Evolutionary conservation across 345 rosid genomes (phyloP), one percentile per base, ranked within the genome.

Genomic region (Pseudoturritis turrita): DNA sequence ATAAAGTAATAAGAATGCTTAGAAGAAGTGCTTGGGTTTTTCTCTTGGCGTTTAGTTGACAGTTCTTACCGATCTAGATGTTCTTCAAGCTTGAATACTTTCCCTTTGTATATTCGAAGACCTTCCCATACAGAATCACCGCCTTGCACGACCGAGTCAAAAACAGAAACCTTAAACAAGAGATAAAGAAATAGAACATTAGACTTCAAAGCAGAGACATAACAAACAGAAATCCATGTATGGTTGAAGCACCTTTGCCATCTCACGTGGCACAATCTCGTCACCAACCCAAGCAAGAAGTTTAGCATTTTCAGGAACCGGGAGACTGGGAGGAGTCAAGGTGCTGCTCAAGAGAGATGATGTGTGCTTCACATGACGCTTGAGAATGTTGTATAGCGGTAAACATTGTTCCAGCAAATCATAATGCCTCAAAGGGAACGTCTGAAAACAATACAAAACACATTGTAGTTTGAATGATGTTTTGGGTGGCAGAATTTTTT

Each of bases 91-190:
- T 87, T 91, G 78, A 87, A 91, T 7, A 89, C 74, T 80, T 83
- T 87, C 72, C 96, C 82, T 64, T 57, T 73, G 67, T 89, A 87
- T 71, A 89, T 72, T 60, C 94, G 73, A 69, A 89, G 94, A 70
- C 97, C 96, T 83, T 91, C 96, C 96, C 97, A 91, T 61, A 79
- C 96, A 41, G 83, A 89, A 62, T 89, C 92, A 74, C 97, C 96
- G 11, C 97, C 97, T 89, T 89, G 96, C 78, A 91, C 90, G 52
- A 89, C 78, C 31, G 97, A 91, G 83, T 91, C 90, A 69, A 91
- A 89, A 18, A 87, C 92, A 52, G 94, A 92, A 72, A 92, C 98
- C 98, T 92, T 72, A 52, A 61, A 31, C 26, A 78, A 44, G 56
- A 70, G 0, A 14, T 21, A 55, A 62, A 28, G 12, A 28, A 3